phyloP scores from a whole-genome alignment of 2,329 filamentous ascomycete species.

The Cladosporium sp. region DNA sequence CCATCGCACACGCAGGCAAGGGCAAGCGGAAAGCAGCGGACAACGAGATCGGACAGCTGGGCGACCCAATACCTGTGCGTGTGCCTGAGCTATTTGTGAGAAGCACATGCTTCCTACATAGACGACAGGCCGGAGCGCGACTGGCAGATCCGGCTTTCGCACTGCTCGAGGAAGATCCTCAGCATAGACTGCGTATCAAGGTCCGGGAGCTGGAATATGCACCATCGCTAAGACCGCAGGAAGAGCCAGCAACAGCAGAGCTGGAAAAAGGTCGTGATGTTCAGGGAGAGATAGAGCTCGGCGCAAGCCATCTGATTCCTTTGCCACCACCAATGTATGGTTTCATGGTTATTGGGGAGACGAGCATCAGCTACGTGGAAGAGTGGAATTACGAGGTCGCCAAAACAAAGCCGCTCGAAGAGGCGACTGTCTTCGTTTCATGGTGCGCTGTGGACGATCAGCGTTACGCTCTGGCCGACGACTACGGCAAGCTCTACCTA shows the following conservation, averaged over 20 bases:
- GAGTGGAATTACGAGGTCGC: slow-evolving; percentile 66
- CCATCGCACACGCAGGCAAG: slow-evolving; percentile 57
- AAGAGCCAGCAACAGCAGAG: slow-evolving; percentile 52
- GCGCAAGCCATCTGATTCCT: slow-evolving; percentile 63
- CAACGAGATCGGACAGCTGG: slow-evolving; percentile 57
- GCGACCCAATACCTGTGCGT: slow-evolving; percentile 61
- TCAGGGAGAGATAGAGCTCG: slow-evolving; percentile 56
- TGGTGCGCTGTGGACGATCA: slow-evolving; percentile 84
- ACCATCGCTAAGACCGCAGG: slow-evolving; percentile 43
- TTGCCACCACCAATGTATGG: slow-evolving; percentile 58
- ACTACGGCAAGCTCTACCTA: slow-evolving; percentile 84
- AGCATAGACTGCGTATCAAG: slow-evolving; percentile 56
- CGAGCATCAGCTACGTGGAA: slow-evolving; percentile 80
- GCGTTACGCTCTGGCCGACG: slow-evolving; percentile 85
- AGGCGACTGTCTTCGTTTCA: slow-evolving; percentile 83
- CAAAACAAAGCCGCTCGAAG: slow-evolving; percentile 64
- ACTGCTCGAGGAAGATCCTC: slow-evolving; percentile 62
- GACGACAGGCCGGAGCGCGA: slow-evolving; percentile 42
- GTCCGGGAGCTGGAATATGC: slow-evolving; percentile 57
- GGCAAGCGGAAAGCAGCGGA: slow-evolving; percentile 47
- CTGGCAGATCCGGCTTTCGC: slow-evolving; percentile 61
- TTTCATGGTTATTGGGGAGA: slow-evolving; percentile 55
- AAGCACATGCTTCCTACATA: slow-evolving; percentile 65
- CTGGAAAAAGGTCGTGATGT: slow-evolving; percentile 55
- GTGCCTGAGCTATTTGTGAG: slow-evolving; percentile 68